These are phyloP conservation scores for Sporothrix pseudoabietina DNA, from an alignment of 2,329 filamentous ascomycete genomes.

Conservation along the genomic window DNA sequence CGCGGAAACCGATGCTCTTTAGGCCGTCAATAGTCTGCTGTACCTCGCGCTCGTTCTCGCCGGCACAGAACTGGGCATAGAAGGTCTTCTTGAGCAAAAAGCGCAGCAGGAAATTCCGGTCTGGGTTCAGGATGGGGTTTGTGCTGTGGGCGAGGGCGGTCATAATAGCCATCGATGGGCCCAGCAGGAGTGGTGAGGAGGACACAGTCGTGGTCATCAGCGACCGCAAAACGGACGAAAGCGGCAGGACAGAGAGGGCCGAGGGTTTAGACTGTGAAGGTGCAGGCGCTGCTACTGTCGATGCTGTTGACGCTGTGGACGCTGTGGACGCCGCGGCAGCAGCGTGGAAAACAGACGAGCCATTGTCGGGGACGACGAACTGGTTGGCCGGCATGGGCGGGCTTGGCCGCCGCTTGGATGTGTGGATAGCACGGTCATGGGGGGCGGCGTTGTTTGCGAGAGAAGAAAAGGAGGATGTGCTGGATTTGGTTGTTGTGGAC, in stretches of 20 bases:
- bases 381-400: slow-evolving; percentile 11
- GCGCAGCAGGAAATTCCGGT: slow-evolving; percentile 71
- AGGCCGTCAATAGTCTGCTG: slow-evolving; percentile 64
- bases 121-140: slow-evolving; percentile 68
- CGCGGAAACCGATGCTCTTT: slow-evolving; percentile 75
- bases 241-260: slow-evolving; percentile 66
- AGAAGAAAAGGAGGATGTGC: neutral
- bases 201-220: slow-evolving; percentile 70
- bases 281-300: neutral
- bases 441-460: neutral
- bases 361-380: neutral
- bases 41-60: slow-evolving; percentile 71
- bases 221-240: slow-evolving; percentile 67
- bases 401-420: slow-evolving; percentile 23
- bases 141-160: slow-evolving; percentile 69
- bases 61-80: slow-evolving; percentile 89
- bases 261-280: neutral
- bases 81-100: slow-evolving; percentile 77
- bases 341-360: neutral
- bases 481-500: too few species aligned
- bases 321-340: neutral
- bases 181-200: slow-evolving; percentile 68
- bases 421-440: slow-evolving; percentile 25
- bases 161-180: slow-evolving; percentile 69
- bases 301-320: too few species aligned